Conservation (phyloP, 1,139 yeast species). For the Petasospora rhodanensis region DNA sequence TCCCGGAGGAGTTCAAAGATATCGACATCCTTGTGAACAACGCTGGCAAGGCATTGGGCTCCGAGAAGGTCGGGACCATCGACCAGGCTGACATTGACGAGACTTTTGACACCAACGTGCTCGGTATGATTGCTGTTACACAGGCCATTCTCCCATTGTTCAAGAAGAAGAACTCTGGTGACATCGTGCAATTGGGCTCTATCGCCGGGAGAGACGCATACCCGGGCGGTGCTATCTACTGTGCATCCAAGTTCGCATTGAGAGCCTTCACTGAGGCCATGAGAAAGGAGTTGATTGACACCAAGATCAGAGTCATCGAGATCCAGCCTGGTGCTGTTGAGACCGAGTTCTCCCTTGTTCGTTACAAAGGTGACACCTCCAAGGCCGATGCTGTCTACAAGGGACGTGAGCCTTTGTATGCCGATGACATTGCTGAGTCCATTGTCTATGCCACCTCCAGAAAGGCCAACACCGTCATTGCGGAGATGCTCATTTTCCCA, state of each 20-base stretch:
- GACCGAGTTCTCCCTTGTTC: slow-evolving; percentile 76
- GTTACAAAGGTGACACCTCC: slow-evolving; percentile 66
- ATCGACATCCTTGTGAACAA: slow-evolving; percentile 71
- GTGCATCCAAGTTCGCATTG: slow-evolving; percentile 85
- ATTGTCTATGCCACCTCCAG: slow-evolving; percentile 71
- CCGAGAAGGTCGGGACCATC: slow-evolving; percentile 58
- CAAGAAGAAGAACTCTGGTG: slow-evolving; percentile 56
- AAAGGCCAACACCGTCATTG: slow-evolving; percentile 70
- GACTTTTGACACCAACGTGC: slow-evolving; percentile 69
- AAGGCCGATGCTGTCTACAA: slow-evolving; percentile 70
- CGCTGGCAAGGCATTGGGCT: slow-evolving; percentile 79
- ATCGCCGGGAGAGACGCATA: slow-evolving; percentile 87
- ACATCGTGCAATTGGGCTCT: slow-evolving; percentile 78
- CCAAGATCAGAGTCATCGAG: slow-evolving; percentile 74
- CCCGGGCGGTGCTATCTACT: slow-evolving; percentile 82
- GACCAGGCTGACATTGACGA: slow-evolving; percentile 49
- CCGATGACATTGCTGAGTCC: slow-evolving; percentile 78
- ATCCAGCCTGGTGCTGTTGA: slow-evolving; percentile 87
- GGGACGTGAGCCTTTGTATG: slow-evolving; percentile 68
- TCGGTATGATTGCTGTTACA: slow-evolving; percentile 67
- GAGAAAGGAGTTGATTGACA: slow-evolving; percentile 72
- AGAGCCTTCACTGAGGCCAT: slow-evolving; percentile 70
- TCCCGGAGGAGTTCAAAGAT: slow-evolving; percentile 52
- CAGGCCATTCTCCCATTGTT: slow-evolving; percentile 62
- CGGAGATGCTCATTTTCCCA: slow-evolving; percentile 74